Conservation (phyloP, 2,329 filamentous ascomycete species). For the Xylariaceae sp. region DNA sequence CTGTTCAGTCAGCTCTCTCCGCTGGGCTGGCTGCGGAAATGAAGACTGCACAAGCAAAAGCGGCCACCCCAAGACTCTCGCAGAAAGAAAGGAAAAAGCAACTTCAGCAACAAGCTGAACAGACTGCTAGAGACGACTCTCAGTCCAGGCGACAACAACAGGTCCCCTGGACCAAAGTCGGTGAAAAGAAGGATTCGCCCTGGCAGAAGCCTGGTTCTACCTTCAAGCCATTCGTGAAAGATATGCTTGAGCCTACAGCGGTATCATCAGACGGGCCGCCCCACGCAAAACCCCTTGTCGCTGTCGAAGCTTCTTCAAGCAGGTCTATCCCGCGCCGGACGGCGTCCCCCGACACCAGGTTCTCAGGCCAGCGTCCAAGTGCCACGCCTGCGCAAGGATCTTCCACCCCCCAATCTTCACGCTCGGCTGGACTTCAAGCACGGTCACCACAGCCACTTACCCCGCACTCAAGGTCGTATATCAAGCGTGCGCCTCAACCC, state of each 20-base stretch:
- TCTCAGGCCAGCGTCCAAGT: conserved; percentile 50
- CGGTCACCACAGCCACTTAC: conserved; percentile 35
- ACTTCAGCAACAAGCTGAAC: conserved; percentile 60
- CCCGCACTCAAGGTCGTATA: conserved; percentile 60
- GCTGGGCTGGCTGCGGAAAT: conserved; percentile 50
- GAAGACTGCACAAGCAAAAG: conserved; percentile 34
- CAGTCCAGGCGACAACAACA: conserved; percentile 27
- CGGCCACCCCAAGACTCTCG: conserved; percentile 61
- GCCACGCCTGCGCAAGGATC: conserved; percentile 27
- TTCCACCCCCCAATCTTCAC: conserved; percentile 21
- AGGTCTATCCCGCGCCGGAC: conserved; percentile 42
- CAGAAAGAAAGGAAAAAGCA: conserved; percentile 90
- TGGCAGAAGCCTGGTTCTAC: conserved; percentile 60
- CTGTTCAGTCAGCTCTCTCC: conserved; percentile 47
- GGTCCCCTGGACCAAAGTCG: conserved; percentile 42
- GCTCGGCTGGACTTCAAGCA: conserved; percentile 9
- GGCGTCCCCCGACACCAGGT: conserved; percentile 59
- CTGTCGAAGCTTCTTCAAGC: conserved; percentile 35
- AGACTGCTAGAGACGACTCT: conserved; percentile 35
- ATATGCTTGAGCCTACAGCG: conserved; percentile 37
- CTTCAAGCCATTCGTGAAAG: conserved; percentile 46
- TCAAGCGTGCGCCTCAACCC: conserved; percentile 51
- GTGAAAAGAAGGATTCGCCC: conserved; percentile 45
- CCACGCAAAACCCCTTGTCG: conserved; percentile 38
- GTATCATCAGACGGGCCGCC: conserved; percentile 26